Evolutionary conservation across 176 grass and related monocot genomes (phyloP), one percentile per base, ranked within the genome.

Genomic region (Aegilops sharonensis): DNA sequence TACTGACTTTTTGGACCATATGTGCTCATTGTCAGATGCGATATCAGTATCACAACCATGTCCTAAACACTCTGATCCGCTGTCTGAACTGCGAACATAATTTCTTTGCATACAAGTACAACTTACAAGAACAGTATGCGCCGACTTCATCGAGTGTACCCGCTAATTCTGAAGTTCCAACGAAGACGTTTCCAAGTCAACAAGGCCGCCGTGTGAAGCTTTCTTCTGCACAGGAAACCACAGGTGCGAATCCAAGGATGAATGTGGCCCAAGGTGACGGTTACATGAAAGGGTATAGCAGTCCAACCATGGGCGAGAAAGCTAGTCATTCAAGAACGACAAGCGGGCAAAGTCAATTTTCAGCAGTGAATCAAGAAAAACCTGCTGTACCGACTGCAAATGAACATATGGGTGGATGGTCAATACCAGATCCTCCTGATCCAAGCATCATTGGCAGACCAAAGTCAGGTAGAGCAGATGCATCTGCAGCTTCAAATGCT

Each of bases 1-100:
- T 10, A 74, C 34, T 59, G 77, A 82, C 88, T 56, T 98, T 95
- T 84, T 98, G 97, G 97, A 98, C 93, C 12, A 31, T 75, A 77
- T 98, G 97, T 57, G 37, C 92, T 70, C 11, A 80, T 66, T 98
- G 97, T 86, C 29, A 57, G 17, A 91, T 91, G 34, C 84, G 62
- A 85, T 93, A 89, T 59, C 85, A 94, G 76, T 94, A 94, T 67
- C 89, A 91, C 68, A 80, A 15, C 59, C 82, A 40, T 64, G 82
- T 91, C 78, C 27, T 91, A 74, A 91, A 91, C 59, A 86, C 47
- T 56, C 54, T 64, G n/a, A 75, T 91, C 74, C 31, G 65, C 27
- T 98, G 96, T 81, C 17, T 86, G 79, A 81, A 76, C 59, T 98
- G 97, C 73, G 30, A 34, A 52, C 88, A 25, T 25, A 69, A 82